Evolutionary conservation across 805 yeast species (phyloP), one percentile per base, ranked within the genome.

Genomic region (Myxozyma udenii): DNA sequence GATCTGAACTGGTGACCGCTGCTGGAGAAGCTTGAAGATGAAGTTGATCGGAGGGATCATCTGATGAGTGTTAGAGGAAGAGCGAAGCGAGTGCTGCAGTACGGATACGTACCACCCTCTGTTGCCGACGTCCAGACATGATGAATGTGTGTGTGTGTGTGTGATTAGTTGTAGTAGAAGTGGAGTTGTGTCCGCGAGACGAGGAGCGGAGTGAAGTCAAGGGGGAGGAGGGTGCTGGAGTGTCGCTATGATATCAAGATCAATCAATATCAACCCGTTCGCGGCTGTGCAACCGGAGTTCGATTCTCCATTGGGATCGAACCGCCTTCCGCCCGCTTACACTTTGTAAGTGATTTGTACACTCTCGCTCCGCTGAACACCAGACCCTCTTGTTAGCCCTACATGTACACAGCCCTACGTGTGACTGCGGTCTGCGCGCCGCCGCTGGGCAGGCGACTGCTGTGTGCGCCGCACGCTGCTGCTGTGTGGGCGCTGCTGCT

Each of bases 21-120:
- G 85, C 67, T 90, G 96, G 57, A 91, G 76, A 65, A 80, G 85
- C 67, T 85, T 84, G 75, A 90, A 93, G 44, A 93, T 79, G 65
- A 89, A 80, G 68, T 89, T 90, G 71, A 93, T 88, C 18, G 98
- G 98, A 48, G 96, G 96, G 45, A 89, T 78, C 73, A 82, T 78
- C 76, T 74, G 49, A 18, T n/a, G 38, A 28, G 14, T 9, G 41
- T 33, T 21, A 41, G 45, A 14, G 16, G 23, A 23, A 30, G 3
- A 6, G 2, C 39, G 19, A 18, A 32, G 18, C 4, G n/a, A 11
- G 25, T 14, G 18, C 18, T 18, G 23, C 40, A 12, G 32, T 16
- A 21, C 25, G n/a, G n/a, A n/a, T n/a, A 50, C 62, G 23, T 62
- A 71, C 75, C 65, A 74, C 78, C 63, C 73, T 73, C 64, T 73